A percentile compares a stretch with the other conserved stretches of the same genome.
Evolutionary conservation across 2,329 filamentous ascomycete species (phyloP).

Genomic region (Sarocladium kiliense): DNA sequence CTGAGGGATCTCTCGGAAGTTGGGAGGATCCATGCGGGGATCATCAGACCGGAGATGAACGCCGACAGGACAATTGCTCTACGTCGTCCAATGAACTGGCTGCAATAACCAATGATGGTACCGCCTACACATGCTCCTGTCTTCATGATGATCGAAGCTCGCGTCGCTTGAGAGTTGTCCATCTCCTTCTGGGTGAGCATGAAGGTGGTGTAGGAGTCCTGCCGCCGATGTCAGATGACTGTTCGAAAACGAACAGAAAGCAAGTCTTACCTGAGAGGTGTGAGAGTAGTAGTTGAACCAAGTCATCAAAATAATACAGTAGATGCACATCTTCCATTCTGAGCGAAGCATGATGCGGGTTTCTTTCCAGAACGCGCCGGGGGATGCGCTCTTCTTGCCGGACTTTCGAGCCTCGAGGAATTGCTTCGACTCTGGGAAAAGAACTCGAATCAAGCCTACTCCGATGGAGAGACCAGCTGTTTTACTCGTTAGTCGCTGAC

Average conservation of each 20-base stretch:
- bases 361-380: constrained; percentile 61
- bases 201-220: constrained; percentile 79
- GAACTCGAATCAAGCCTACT: constrained; percentile 61
- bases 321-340: constrained; percentile 74
- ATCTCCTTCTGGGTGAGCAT: constrained; percentile 70
- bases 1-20: constrained; percentile 54
- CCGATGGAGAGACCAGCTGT: constrained; percentile 59
- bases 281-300: constrained; percentile 74
- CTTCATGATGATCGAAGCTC: constrained; percentile 80
- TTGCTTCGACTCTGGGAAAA: constrained; percentile 70
- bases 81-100: constrained; percentile 70
- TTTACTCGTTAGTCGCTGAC: background rate
- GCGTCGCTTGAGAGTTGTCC: constrained; percentile 55
- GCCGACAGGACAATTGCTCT: constrained; percentile 59
- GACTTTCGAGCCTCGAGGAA: constrained; percentile 65
- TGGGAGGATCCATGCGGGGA: constrained; percentile 68
- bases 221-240: constrained; percentile 51
- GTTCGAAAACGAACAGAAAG: constrained; percentile 59
- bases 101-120: constrained; percentile 67
- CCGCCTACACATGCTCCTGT: constrained; percentile 70
- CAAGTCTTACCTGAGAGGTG: constrained; percentile 32
- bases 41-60: constrained; percentile 54
- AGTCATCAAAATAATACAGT: constrained; percentile 74
- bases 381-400: constrained; percentile 43
- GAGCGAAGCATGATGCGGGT: constrained; percentile 60